Evolutionary conservation across 306 rosid species (phyloP).

Genomic region (Astragalus glycyphyllos): DNA sequence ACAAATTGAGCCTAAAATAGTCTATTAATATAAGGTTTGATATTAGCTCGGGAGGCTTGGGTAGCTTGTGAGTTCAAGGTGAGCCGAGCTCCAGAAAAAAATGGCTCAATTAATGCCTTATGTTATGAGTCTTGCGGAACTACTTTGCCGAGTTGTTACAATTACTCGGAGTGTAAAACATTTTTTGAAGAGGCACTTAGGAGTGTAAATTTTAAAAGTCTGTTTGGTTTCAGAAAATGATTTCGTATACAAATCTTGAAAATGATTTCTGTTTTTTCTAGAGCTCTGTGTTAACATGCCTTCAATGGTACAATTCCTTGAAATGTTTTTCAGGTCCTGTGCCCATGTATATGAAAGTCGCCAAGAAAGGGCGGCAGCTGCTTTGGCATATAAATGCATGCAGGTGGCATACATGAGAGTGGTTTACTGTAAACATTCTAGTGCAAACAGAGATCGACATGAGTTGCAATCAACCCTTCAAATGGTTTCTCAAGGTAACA

Average conservation of each 20-base stretch:
- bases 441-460: conserved; percentile 55
- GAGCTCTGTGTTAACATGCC: conserved; percentile 25
- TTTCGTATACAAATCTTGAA: not conserved
- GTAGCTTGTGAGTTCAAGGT: too few relatives aligned
- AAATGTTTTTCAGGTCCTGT: conserved; percentile 67
- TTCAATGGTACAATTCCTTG: conserved; percentile 28
- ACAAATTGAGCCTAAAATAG: too few relatives aligned
- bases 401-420: conserved; percentile 84
- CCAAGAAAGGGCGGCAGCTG: conserved; percentile 78
- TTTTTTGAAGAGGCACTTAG: not conserved
- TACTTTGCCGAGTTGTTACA: not conserved
- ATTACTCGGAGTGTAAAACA: not conserved
- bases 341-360: conserved; percentile 69
- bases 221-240: not conserved
- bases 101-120: too few relatives aligned
- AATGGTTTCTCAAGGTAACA: conserved; percentile 76
- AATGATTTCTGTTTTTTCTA: conserved; percentile 6
- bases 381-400: conserved; percentile 93
- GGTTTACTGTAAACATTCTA: conserved; percentile 63
- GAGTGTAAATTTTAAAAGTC: not conserved
- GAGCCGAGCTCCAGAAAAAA: too few relatives aligned
- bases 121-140: not conserved
- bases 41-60: too few relatives aligned
- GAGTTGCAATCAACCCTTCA: conserved; percentile 72
- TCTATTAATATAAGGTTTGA: too few relatives aligned